Conservation (phyloP, 2,329 filamentous ascomycete species). For the Verticillium isaacii region DNA sequence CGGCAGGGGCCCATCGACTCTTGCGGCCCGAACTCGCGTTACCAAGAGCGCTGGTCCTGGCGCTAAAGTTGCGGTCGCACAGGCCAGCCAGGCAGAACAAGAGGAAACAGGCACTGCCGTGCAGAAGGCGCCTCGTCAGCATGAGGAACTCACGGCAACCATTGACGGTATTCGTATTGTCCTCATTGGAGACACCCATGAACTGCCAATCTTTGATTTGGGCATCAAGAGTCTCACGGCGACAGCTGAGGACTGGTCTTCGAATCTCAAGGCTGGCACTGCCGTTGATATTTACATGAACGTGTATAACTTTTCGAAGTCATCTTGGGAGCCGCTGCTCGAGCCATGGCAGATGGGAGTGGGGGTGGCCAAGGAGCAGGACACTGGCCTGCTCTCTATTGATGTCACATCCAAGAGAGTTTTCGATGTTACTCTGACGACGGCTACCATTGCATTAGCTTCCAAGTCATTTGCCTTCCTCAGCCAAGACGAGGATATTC, state of each 20-base stretch:
- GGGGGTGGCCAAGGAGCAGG: conserved; percentile 73
- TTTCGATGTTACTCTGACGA: conserved; percentile 88
- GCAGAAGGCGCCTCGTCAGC: conserved; percentile 20
- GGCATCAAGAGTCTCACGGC: conserved; percentile 87
- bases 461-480: conserved; percentile 93
- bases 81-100: conserved; percentile 15
- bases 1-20: conserved; percentile 49
- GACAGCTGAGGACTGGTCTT: conserved; percentile 86
- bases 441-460: conserved; percentile 85
- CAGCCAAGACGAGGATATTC: conserved; percentile 79
- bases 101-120: conserved; percentile 5
- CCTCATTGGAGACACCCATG: conserved; percentile 91
- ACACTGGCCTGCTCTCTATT: conserved; percentile 72
- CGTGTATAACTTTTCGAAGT: conserved; percentile 98
- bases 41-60: conserved; percentile 22
- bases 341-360: conserved; percentile 97
- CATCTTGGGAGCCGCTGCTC: conserved; percentile 92
- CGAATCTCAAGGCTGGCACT: conserved; percentile 78
- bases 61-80: conserved; percentile 21
- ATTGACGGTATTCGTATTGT: conserved; percentile 88
- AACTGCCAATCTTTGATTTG: conserved; percentile 89
- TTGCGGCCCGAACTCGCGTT: conserved; percentile 35
- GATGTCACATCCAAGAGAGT: conserved; percentile 85
- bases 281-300: conserved; percentile 94
- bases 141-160: conserved; percentile 79